Base-by-base conservation (phyloP, 2,329 filamentous ascomycete species). In the Lachnellula suecica region DNA sequence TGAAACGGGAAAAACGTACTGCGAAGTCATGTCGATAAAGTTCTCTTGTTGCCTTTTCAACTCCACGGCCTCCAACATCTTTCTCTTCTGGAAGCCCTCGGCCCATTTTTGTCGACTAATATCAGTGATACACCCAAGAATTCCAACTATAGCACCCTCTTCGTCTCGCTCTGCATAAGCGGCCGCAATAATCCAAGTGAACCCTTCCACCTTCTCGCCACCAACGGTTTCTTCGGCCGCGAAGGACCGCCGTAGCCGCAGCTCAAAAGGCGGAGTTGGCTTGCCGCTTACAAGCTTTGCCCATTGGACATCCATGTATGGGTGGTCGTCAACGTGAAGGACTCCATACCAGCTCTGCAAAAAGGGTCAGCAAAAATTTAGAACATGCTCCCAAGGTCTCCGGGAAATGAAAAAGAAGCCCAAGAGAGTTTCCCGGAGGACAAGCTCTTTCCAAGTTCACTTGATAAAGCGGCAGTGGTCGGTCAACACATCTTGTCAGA, bases 11-110 rank as follows among this genome's bases (percentile, higher is more conserved):
- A n/a, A n/a, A n/a, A 45, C 55, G 23, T 51, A 59, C 55, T 62
- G 58, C 13, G 62, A 85, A 2, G 79, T 82, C 74, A 90, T 89
- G 67, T 91, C 88, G 63, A 92, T 89, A 62, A 91, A 91, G 58
- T 88, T 88, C 62, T 92, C 87, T 64, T 93, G 89, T 64, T 89
- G 86, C 4, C 85, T 73, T 61, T 79, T 82, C 25, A 78, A 77
- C 62, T 83, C 79, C 23, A 83, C 75, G 2, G 80, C 80, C 55
- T 83, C 78, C 40, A 58, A 22, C 55, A 60, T 56, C 79, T 77
- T 64, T 76, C 79, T 46, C 72, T 73, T 62, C 37, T 63, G 60
- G 15, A 63, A 61, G 13, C 40, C 57, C 29, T 64, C 62, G 15
- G 59, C 59, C 59, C 57, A 61, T 44, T 60, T 62, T 29, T 60